Evolutionary conservation across 2,329 filamentous ascomycete species (phyloP).

Genomic region (Arthrobotrys sinensis): DNA sequence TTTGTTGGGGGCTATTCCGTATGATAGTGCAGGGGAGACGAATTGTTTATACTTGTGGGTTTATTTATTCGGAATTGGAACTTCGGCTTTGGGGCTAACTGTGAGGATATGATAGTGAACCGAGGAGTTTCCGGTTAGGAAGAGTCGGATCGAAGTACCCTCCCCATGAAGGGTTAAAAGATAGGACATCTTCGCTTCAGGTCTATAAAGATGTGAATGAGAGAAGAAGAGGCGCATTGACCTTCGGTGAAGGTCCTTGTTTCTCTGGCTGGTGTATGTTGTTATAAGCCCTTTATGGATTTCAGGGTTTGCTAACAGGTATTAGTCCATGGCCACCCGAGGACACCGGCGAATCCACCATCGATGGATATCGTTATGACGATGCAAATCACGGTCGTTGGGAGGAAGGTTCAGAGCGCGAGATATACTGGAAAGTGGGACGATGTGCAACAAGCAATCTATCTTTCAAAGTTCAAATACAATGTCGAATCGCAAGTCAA

Average conservation of each 20-base stretch:
- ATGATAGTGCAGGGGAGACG: constrained; percentile 54
- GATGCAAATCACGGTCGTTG: constrained; percentile 58
- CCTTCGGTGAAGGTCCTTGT: constrained; percentile 47
- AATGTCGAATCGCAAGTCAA: constrained; percentile 52
- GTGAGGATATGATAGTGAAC: constrained; percentile 37
- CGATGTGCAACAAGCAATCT: constrained; percentile 42
- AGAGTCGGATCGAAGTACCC: constrained; percentile 41
- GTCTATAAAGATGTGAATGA: constrained; percentile 59
- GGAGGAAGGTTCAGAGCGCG: constrained; percentile 47
- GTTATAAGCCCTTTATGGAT: neutral
- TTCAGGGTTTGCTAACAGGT: constrained; percentile 5
- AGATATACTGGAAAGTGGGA: constrained; percentile 49
- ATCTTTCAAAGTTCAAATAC: constrained; percentile 58
- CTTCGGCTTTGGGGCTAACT: constrained; percentile 9
- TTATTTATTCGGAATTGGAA: neutral
- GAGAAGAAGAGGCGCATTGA: constrained; percentile 42
- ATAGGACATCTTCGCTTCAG: constrained; percentile 47
- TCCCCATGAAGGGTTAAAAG: constrained; percentile 57
- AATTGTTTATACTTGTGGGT: constrained; percentile 58
- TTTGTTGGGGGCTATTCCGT: constrained; percentile 44
- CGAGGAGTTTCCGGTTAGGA: constrained; percentile 50
- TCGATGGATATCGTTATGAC: constrained; percentile 59
- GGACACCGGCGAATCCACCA: constrained; percentile 38
- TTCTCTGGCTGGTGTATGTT: constrained; percentile 60
- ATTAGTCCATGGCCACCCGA: constrained; percentile 57